Evolutionary conservation across 257 asterid species (phyloP), one percentile per base, ranked within the genome.

Genomic region (Nyctanthes arbortristis): DNA sequence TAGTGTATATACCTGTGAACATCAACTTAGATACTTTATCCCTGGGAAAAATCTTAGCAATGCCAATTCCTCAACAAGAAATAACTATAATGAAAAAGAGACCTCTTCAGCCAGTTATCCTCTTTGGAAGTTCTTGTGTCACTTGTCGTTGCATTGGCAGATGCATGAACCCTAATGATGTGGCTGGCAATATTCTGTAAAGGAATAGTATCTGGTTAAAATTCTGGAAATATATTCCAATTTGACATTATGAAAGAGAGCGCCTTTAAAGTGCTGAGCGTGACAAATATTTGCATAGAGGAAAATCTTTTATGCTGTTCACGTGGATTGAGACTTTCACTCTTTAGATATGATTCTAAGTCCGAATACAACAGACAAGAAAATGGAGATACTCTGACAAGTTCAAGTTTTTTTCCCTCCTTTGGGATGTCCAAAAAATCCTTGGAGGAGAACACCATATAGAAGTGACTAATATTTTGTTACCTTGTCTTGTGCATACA

Each of bases 41-140:
- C 71, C 59, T 10, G 13, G 45, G 36, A 25, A 22, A 47, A 64
- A 54, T 0, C 52, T 25, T 22, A 25, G 1, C 4, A 11, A 36
- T 63, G 62, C 65, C 58, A 67, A 60, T 54, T 47, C 6, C n/a
- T 28, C 24, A 2, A 61, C 63, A 35, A 60, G 64, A 13, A 43
- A 31, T 66, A 52, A 28, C 9, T n/a, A n/a, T n/a, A n/a, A 57
- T 58, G 27, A 70, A 33, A 35, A 64, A 66, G 43, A 49, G 52
- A 94, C 99, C 97, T 91, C 75, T 91, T 91, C 82, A 94, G 83
- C 99, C 99, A 94, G 80, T 89, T 88, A 77, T 94, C 88, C 80
- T 86, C 96, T 79, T 89, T 94, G 64, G 89, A 29, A 65, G 76
- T 71, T 83, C 82, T 85, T 35, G 87, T 22, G 70, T 91, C 96